Evolutionary conservation across 257 asterid genomes (phyloP), one percentile per base, ranked within the genome.

Genomic region (Penstemon newberryi): DNA sequence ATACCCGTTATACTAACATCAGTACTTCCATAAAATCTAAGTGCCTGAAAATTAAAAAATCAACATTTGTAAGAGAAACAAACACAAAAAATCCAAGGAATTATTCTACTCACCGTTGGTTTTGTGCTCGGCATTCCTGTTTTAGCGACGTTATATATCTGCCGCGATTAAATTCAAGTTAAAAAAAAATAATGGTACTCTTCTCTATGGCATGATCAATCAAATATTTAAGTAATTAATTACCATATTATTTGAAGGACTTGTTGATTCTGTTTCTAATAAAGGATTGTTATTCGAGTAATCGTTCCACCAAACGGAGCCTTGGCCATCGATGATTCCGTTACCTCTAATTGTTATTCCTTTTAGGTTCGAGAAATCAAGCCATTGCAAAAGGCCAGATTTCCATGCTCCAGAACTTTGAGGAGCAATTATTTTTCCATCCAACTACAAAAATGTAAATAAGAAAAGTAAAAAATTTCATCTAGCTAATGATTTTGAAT

Each of bases 381-480:
- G 63, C 89, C 89, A 84, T 56, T 84, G 78, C 13, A 79, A 60
- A 0, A 70, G 46, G 10, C 82, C 80, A 47, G 78, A 46, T 40
- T 72, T 76, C 86, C 88, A 85, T 0, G 66, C 70, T 33, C 62
- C 65, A 4, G 73, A 25, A 65, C 63, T 63, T 9, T 15, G 56
- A 49, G 90, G 82, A 33, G 88, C 91, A 44, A 78, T 58, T 46
- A 85, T 67, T 56, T 66, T 75, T 8, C 91, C 91, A 40, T 85
- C 83, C 68, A 82, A 39, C 91, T 84, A 60, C 40, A 25, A 49
- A 0, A 7, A 45, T 8, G 46, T 10, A 8, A 4, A 49, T 10
- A 56, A 4, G 0, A 1, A 3, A 3, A 60, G 12, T 62, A 7
- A 11, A 56, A 18, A 45, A 3, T 4, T 54, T 15, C 6, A 2